Conservation (phyloP, 768 basidiomycete species). For the Agaricus subrufescens region DNA sequence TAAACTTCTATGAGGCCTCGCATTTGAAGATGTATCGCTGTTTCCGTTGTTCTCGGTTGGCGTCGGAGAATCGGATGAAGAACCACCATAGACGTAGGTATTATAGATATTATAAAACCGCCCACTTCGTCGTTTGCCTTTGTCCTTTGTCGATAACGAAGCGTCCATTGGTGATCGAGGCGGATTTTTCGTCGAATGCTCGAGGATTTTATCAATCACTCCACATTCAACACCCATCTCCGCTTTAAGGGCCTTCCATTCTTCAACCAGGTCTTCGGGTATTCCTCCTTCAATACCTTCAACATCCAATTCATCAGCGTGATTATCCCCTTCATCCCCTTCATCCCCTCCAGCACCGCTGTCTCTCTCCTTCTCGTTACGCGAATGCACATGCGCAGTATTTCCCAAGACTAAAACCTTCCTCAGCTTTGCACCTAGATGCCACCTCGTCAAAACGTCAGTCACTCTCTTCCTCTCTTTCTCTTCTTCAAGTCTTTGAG, state of each 20-base stretch:
- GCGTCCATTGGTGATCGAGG: slow-evolving; percentile 7
- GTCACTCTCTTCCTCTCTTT: slow-evolving; percentile 47
- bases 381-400: neutral
- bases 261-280: slow-evolving; percentile 62
- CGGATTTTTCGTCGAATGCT: slow-evolving; percentile 21
- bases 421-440: slow-evolving; percentile 49
- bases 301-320: neutral
- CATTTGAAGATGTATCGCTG: neutral
- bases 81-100: slow-evolving; percentile 48
- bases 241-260: slow-evolving; percentile 76
- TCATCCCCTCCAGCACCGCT: neutral
- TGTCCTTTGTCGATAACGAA: slow-evolving; percentile 12
- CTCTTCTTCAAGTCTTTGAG: slow-evolving; percentile 43
- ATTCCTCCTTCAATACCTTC: slow-evolving; percentile 42
- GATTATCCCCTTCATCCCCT: neutral
- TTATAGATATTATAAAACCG: slow-evolving; percentile 88
- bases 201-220: slow-evolving; percentile 72
- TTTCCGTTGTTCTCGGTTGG: slow-evolving; percentile 4
- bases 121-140: slow-evolving; percentile 30
- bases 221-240: slow-evolving; percentile 75
- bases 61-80: slow-evolving; percentile 24
- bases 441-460: slow-evolving; percentile 67
- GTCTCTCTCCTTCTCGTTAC: neutral
- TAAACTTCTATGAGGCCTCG: neutral
- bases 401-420: neutral